Evolutionary conservation across 164 flowering plant genomes (phyloP), one percentile per base, ranked within the genome.

Genomic region (Kalanchoe fedtschenkoi): DNA sequence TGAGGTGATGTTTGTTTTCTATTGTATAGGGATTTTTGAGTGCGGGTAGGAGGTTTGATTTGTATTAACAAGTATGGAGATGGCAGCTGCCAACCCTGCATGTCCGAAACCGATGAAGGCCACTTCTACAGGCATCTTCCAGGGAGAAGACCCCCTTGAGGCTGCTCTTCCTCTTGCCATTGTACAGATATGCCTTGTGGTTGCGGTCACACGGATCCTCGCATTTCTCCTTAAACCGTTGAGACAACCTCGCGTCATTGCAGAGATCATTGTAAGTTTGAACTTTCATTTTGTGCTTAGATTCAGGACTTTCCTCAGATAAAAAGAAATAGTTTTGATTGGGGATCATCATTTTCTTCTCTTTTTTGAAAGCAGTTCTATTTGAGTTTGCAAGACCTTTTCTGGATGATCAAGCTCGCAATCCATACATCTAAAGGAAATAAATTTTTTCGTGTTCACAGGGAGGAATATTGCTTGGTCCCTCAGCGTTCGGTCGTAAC

Each of bases 221-320:
- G 76, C 76, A 4, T 69, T 58, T 22, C 5, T 79, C 29, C 65
- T 79, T 2, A 72, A 51, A 39, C 83, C 86, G 9, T 67, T 82
- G 16, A 66, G 80, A 22, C 83, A 82, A 57, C 86, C 86, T 1
- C 66, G 81, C 0, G 86, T 81, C 26, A 72, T 81, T 55, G 80
- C 83, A 0, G 86, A 81, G 64, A 77, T 79, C 26, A 54, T 82
- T 8, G 86, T 82, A 66, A 69, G 83, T 67, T 21, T 60, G 30
- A 26, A 19, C 28, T 7, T 57, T 57, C 1, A 57, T 57, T 57
- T 57, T n/a, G n/a, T n/a, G n/a, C n/a, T n/a, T n/a, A n/a, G n/a
- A n/a, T n/a, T n/a, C n/a, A n/a, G n/a, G n/a, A n/a, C n/a, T n/a
- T n/a, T n/a, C n/a, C n/a, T n/a, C n/a, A n/a, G n/a, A n/a, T n/a